Conservation (phyloP, 352 stramenopile species). For the Discostella stelligera region DNA sequence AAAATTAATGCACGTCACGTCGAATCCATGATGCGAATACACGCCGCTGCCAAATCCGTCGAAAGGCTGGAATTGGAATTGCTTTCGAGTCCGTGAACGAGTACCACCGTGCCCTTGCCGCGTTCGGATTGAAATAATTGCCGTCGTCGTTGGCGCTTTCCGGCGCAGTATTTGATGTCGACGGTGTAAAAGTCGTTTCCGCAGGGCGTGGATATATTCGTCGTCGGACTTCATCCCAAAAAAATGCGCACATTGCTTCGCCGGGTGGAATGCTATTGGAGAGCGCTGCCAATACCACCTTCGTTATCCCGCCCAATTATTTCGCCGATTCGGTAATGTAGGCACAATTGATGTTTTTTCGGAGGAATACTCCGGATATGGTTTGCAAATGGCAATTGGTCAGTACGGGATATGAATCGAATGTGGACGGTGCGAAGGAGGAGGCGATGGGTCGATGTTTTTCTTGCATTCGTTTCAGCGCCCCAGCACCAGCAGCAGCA, state of each 20-base stretch:
- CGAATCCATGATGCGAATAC: slow-evolving; percentile 63
- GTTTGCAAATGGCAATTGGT: slow-evolving; percentile 80
- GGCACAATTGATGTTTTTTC: slow-evolving; percentile 36
- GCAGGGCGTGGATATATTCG: slow-evolving; percentile 75
- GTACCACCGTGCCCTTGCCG: slow-evolving; percentile 47
- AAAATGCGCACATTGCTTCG: slow-evolving; percentile 29
- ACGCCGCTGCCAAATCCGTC: slow-evolving; percentile 64
- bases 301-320: slow-evolving; percentile 8
- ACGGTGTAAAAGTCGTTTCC: slow-evolving; percentile 80
- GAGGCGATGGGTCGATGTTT: slow-evolving; percentile 22
- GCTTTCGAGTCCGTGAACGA: slow-evolving; percentile 71
- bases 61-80: slow-evolving; percentile 62
- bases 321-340: slow-evolving; percentile 34
- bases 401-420: slow-evolving; percentile 50
- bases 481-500: background rate
- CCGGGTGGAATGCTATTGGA: background rate
- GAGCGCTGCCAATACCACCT: slow-evolving; percentile 12
- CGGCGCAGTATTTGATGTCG: slow-evolving; percentile 68
- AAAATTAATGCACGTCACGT: slow-evolving; percentile 82
- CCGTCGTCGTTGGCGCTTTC: too few relatives aligned
- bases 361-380: slow-evolving; percentile 61
- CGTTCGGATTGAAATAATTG: slow-evolving; percentile 12
- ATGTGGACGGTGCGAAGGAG: slow-evolving; percentile 44
- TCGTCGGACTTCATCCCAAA: slow-evolving; percentile 66
- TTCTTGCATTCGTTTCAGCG: slow-evolving; percentile 25